A percentile compares a stretch with the other conserved stretches of the same genome.
phyloP scores from a whole-genome alignment of 2,329 filamentous ascomycete species.

The Calonectria pseudoreteaudii region DNA sequence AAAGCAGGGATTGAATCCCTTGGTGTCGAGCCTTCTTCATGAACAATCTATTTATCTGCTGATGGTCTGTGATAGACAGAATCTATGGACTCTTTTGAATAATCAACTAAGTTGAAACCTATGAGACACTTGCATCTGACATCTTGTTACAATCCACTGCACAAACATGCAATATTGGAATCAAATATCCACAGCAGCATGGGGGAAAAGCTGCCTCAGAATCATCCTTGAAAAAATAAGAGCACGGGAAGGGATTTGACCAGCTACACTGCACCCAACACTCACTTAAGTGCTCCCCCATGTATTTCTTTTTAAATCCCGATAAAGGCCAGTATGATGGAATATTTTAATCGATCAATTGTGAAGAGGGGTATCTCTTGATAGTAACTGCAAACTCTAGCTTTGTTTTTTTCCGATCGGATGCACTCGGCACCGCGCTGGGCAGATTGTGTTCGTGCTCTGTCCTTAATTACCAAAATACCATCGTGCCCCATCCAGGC shows the following conservation, averaged over 20 bases:
- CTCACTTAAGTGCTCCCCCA: neutral
- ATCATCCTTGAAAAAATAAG: neutral
- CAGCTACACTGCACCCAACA: neutral
- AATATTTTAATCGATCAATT: conserved; percentile 10
- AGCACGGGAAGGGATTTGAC: neutral
- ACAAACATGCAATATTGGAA: too few relatives aligned
- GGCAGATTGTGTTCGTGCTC: neutral
- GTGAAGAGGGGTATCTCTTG: conserved; percentile 39
- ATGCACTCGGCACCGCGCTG: neutral
- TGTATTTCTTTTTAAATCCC: neutral
- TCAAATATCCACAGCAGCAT: too few relatives aligned
- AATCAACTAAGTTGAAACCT: neutral
- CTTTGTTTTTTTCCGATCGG: neutral
- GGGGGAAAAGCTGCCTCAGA: neutral
- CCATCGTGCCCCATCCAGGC: conserved; percentile 33
- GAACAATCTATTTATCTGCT: neutral
- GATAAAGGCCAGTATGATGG: neutral
- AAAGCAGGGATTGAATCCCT: conserved; percentile 44
- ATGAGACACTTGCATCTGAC: neutral
- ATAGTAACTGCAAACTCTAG: conserved; percentile 8
- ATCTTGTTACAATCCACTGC: too few relatives aligned
- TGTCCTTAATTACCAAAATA: conserved; percentile 30
- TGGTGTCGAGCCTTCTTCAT: conserved; percentile 25
- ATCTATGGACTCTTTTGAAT: neutral
- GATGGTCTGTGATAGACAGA: neutral